Base-by-base conservation (phyloP, 1,139 yeast genomes). In the Pichia sp. region DNA sequence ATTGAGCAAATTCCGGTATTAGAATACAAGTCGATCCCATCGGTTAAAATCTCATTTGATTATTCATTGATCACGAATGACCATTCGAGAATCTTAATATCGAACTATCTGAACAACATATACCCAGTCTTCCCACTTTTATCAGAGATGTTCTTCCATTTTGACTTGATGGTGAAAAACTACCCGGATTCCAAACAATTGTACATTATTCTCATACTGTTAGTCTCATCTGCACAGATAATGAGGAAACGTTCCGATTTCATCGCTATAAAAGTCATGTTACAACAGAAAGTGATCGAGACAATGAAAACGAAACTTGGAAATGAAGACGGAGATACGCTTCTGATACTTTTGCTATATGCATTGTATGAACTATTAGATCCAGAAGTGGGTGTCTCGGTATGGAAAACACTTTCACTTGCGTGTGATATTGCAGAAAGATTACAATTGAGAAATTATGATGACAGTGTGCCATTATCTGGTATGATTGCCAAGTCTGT, bases 211-310 rank as follows among this genome's bases (percentile, higher is more conserved):
- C 43, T 54, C 38, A 47, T 53, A 1, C 38, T 56, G 9, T 42
- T 55, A 9, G 45, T 56, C 2, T 55, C 59, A 2, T 46, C 59
- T 0, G 55, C 59, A 1, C 59, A 56, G 22, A 39, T 56, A 17
- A 52, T 52, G 57, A 38, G 59, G 15, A 40, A 36, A 32, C 22
- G 51, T 9, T 27, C 43, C 1, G 58, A 56, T 20, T 56, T 55
- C 46, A 51, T 46, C 5, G 42, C 53, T 1, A 50, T 57, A 2
- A 56, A 54, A 32, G 21, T 44, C 3, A 53, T 55, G 58, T 28
- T 56, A 17, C 57, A 55, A 28, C 54, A 49, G 30, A 49, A 50
- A 18, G 57, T 50, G 3, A 17, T 42, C 8, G 53, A 52, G 3
- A 30, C 46, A 15, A 32, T 56, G 44, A 50, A 45, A 34, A 21